phyloP scores from a whole-genome alignment of 2,329 filamentous ascomycete genomes.

The Pseudogymnoascus sp. region DNA sequence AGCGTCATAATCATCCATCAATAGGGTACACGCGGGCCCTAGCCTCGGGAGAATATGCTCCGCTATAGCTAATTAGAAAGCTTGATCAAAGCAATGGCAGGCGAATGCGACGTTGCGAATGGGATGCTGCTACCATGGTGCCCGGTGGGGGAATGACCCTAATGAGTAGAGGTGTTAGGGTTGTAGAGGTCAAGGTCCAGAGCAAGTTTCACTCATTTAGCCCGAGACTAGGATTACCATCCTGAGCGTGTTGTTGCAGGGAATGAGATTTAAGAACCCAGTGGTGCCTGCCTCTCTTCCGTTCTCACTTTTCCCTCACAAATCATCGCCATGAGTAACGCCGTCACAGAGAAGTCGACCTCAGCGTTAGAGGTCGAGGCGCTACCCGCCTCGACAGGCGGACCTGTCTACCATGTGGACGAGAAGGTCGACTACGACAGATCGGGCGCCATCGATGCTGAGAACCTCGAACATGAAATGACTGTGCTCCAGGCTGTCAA shows the following conservation, averaged over 20 bases:
- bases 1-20: no score
- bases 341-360: slow-evolving; percentile 14
- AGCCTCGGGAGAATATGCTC: no score
- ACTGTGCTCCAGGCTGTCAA: slow-evolving; percentile 40
- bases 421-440: slow-evolving; percentile 20
- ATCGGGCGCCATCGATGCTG: slow-evolving; percentile 21
- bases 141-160: no score
- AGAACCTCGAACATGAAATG: slow-evolving; percentile 40
- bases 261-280: slow-evolving; percentile 29
- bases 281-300: slow-evolving; percentile 24
- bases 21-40: no score
- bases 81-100: no score
- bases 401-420: background rate
- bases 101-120: no score
- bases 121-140: no score
- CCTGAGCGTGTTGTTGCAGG: slow-evolving; percentile 16
- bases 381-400: slow-evolving; percentile 19
- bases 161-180: no score
- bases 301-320: slow-evolving; percentile 23
- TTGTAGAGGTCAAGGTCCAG: slow-evolving; percentile 22
- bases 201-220: slow-evolving; percentile 16
- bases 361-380: slow-evolving; percentile 10
- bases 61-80: no score
- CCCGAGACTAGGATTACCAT: slow-evolving; percentile 19
- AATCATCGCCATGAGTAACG: slow-evolving; percentile 17